A percentile compares a stretch with the other conserved stretches of the same genome.
These are phyloP conservation scores for Citrus reticulata DNA, from an alignment of 345 rosid genomes.

Conservation along the genomic window DNA sequence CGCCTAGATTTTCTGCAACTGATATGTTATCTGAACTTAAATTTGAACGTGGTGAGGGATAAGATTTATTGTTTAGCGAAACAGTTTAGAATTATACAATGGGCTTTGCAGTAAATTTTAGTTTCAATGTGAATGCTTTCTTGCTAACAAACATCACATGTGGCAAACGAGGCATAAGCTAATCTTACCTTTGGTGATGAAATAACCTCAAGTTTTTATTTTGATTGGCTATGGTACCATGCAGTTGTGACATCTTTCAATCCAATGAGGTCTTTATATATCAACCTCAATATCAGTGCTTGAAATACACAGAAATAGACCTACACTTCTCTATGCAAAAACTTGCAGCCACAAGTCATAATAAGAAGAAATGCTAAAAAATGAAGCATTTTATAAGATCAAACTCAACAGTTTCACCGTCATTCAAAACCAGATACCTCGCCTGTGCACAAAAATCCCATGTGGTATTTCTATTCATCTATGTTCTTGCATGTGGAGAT, in stretches of 20 bases:
- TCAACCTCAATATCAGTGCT: background rate
- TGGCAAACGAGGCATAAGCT: background rate
- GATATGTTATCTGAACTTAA: background rate
- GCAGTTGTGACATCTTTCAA: background rate
- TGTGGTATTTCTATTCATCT: slow-evolving; percentile 11
- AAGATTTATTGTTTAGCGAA: background rate
- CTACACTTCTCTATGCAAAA: background rate
- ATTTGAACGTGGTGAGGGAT: background rate
- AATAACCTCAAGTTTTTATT: background rate
- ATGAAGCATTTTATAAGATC: too few species aligned
- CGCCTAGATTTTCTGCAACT: background rate
- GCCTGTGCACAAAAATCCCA: background rate
- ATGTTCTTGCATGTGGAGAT: slow-evolving; percentile 33
- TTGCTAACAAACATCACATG: background rate
- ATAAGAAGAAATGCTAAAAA: too few species aligned
- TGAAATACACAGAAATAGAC: background rate
- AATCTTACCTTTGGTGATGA: background rate
- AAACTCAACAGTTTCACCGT: background rate
- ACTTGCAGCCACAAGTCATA: background rate
- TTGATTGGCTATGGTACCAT: background rate
- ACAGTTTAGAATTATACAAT: background rate
- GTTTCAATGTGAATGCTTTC: background rate
- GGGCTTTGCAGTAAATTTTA: background rate
- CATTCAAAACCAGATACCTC: background rate
- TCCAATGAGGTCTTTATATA: background rate